A percentile compares a stretch with the other conserved stretches of the same genome.
Conservation (phyloP, 1,139 yeast species). For the Hyphopichia pseudoburtonii region DNA sequence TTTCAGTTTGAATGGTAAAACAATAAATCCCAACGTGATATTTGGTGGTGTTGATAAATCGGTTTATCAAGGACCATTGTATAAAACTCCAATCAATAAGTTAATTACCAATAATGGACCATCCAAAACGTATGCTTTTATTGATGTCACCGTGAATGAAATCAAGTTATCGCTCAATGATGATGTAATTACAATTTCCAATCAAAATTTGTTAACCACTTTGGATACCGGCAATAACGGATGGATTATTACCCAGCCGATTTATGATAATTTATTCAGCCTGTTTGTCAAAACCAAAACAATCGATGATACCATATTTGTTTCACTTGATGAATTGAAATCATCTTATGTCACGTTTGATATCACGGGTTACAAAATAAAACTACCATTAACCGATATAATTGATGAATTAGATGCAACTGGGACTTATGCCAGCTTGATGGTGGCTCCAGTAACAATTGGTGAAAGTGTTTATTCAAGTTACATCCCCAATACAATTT, state of each 20-base stretch:
- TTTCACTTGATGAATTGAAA: constrained; percentile 7
- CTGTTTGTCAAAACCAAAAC: constrained; percentile 11
- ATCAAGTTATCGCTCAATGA: constrained; percentile 7
- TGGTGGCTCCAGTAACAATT: constrained; percentile 12
- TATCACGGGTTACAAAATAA: constrained; percentile 19
- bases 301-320: constrained; percentile 10
- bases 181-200: constrained; percentile 11
- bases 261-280: constrained; percentile 16
- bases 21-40: constrained; percentile 10
- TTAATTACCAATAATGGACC: constrained; percentile 12
- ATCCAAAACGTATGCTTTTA: constrained; percentile 11
- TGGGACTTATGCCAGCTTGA: constrained; percentile 14
- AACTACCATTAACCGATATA: constrained; percentile 17
- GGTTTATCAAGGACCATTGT: constrained; percentile 16
- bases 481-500: constrained; percentile 19
- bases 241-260: constrained; percentile 18
- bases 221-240: constrained; percentile 22
- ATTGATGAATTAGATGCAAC: constrained; percentile 11
- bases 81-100: constrained; percentile 16
- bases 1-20: constrained; percentile 16
- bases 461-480: constrained; percentile 17
- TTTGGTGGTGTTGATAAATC: constrained; percentile 23
- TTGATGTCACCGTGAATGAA: constrained; percentile 19
- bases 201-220: constrained; percentile 16
- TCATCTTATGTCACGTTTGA: constrained; percentile 11